These are phyloP conservation scores for Pythium phragmiticola DNA, from an alignment of 352 stramenopile genomes.

Conservation along the genomic window DNA sequence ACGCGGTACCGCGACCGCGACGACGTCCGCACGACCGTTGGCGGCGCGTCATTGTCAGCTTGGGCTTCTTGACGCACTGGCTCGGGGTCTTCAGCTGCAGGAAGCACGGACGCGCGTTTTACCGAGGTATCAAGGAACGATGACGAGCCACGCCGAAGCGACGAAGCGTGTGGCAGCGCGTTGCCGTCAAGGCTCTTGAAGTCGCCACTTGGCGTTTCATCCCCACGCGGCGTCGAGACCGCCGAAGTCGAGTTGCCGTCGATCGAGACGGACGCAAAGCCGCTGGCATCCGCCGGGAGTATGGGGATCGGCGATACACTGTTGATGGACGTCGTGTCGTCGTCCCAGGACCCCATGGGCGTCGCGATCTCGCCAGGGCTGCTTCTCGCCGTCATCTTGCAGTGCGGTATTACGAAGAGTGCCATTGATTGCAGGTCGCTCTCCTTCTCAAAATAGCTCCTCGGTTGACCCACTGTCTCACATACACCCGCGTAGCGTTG, in stretches of 20 bases:
- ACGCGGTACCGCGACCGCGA: slow-evolving; percentile 14
- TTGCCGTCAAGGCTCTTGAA: not conserved
- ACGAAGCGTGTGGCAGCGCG: not conserved
- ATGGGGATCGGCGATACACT: slow-evolving; percentile 3
- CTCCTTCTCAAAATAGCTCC: no score
- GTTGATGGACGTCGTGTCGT: slow-evolving; percentile 5
- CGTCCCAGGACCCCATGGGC: slow-evolving; percentile 6
- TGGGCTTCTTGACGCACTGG: not conserved
- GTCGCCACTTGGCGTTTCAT: not conserved
- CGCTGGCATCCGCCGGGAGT: not conserved
- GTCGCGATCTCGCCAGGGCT: not conserved
- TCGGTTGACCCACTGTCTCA: no score
- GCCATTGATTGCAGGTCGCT: no score
- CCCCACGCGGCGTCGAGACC: not conserved
- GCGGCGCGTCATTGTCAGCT: not conserved
- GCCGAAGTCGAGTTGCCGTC: not conserved
- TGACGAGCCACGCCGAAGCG: slow-evolving; percentile 3
- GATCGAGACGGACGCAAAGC: slow-evolving; percentile 8
- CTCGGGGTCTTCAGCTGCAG: not conserved
- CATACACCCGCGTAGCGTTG: no score
- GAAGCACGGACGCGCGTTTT: not conserved
- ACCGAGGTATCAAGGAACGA: slow-evolving; percentile 3
- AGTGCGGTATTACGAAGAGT: not conserved
- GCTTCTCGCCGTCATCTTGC: not conserved
- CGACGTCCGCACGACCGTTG: slow-evolving; percentile 9